Conservation (phyloP, 1,284 basidiomycete species). For the Gomphus bonarii region DNA sequence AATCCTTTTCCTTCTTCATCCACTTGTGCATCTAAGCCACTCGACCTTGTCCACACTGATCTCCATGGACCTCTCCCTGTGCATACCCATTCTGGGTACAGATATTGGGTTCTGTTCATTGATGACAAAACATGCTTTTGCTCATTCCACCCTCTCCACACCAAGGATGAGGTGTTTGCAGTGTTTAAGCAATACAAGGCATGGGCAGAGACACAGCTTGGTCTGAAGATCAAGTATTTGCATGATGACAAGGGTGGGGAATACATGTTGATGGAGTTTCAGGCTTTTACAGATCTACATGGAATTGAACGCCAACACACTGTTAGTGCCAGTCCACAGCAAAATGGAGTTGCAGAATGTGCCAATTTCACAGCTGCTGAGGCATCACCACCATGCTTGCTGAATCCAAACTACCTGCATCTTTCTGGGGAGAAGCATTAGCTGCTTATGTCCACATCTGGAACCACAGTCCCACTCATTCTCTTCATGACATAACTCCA, state of each 20-base stretch:
- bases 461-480: conserved; percentile 12
- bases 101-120: conserved; percentile 26
- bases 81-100: conserved; percentile 17
- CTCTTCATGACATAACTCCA: conserved; percentile 1
- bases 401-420: conserved; percentile 12
- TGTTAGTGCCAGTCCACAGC: conserved; percentile 15
- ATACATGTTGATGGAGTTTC: conserved; percentile 21
- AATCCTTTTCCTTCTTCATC: conserved; percentile 13
- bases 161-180: too few species aligned
- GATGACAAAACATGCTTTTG: conserved; percentile 21
- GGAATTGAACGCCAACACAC: conserved; percentile 18
- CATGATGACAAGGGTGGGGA: conserved; percentile 24
- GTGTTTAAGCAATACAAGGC: too few species aligned
- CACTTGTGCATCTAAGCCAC: conserved; percentile 12
- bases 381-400: conserved; percentile 3
- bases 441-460: conserved; percentile 11
- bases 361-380: conserved; percentile 16
- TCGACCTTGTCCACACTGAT: conserved; percentile 27
- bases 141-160: too few species aligned
- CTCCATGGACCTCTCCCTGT: conserved; percentile 23
- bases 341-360: conserved; percentile 22
- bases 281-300: conserved; percentile 19
- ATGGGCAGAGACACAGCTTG: too few species aligned
- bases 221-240: too few species aligned
- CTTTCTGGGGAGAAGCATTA: conserved; percentile 14